Conservation (phyloP, 176 grass and related monocot genomes). For the Oryza nivara region DNA sequence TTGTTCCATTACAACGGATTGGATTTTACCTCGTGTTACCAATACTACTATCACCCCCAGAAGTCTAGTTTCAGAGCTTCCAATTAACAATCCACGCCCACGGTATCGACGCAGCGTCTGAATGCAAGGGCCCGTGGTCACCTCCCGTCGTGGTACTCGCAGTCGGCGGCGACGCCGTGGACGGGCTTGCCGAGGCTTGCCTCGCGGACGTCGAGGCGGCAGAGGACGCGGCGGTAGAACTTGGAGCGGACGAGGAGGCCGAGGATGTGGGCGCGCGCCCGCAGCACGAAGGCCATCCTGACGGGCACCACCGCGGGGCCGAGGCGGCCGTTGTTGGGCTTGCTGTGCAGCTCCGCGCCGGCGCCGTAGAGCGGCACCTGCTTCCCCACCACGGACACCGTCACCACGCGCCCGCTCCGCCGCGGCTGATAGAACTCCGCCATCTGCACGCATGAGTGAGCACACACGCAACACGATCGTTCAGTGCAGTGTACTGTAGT, state of each 20-base stretch:
- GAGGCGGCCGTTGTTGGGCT: constrained; percentile 69
- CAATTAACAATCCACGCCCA: not conserved
- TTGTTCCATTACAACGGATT: not conserved
- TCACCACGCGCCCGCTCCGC: constrained; percentile 69
- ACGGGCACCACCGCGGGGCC: constrained; percentile 70
- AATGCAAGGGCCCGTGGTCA: not conserved
- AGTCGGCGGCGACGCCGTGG: constrained; percentile 36
- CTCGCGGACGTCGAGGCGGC: constrained; percentile 62
- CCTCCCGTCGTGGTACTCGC: constrained; percentile 72
- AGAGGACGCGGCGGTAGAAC: constrained; percentile 84
- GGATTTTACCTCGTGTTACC: not conserved
- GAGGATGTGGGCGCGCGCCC: constrained; percentile 84
- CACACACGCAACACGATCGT: not conserved
- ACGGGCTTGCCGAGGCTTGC: constrained; percentile 56
- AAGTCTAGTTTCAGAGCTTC: not conserved
- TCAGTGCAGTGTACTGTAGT: not conserved
- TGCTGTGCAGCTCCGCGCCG: constrained; percentile 69
- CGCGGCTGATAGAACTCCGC: constrained; percentile 87
- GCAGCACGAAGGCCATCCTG: constrained; percentile 63
- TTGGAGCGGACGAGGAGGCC: constrained; percentile 87
- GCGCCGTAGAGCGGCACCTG: constrained; percentile 96
- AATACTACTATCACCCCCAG: not conserved
- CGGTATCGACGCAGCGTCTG: not conserved
- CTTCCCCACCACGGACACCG: constrained; percentile 61
- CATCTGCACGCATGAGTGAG: constrained; percentile 55